A percentile compares a stretch with the other conserved stretches of the same genome.
phyloP scores from a whole-genome alignment of 768 basidiomycete genomes.

The Pleurotus ostreatus region DNA sequence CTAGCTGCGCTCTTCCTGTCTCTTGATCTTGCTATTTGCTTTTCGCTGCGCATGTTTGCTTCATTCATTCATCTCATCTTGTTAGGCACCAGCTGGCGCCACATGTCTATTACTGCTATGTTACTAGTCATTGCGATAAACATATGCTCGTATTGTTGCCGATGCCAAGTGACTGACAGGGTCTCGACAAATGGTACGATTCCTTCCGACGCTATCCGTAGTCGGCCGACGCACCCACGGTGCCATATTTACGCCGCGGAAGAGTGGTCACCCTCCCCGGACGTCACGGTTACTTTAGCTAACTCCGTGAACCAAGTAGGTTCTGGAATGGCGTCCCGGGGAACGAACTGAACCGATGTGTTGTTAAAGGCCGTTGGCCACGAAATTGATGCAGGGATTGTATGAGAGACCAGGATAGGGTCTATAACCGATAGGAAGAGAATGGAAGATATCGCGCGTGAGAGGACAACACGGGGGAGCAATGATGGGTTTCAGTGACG shows the following conservation, averaged over 20 bases:
- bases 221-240: conserved; percentile 1
- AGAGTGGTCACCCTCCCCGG: neutral
- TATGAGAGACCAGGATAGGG: conserved; percentile 39
- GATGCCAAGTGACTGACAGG: neutral
- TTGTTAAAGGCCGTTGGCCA: conserved; percentile 69
- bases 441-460: conserved; percentile 11
- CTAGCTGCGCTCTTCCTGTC: conserved; percentile 37
- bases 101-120: neutral
- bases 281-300: conserved; percentile 2
- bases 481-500: conserved; percentile 7
- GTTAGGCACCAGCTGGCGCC: neutral
- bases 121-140: neutral
- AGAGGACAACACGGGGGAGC: conserved; percentile 10
- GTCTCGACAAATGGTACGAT: neutral
- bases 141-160: neutral
- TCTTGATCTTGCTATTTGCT: conserved; percentile 20
- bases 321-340: neutral
- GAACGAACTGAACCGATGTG: conserved; percentile 52
- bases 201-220: neutral
- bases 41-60: conserved; percentile 20
- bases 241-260: neutral
- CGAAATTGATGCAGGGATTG: conserved; percentile 43
- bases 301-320: conserved; percentile 8
- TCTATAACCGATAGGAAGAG: conserved; percentile 28
- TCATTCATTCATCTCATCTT: conserved; percentile 4